Evolutionary conservation across 495 filamentous ascomycete genomes (phyloP), one percentile per base, ranked within the genome.

Genomic region (Chaetomidium leptoderma): DNA sequence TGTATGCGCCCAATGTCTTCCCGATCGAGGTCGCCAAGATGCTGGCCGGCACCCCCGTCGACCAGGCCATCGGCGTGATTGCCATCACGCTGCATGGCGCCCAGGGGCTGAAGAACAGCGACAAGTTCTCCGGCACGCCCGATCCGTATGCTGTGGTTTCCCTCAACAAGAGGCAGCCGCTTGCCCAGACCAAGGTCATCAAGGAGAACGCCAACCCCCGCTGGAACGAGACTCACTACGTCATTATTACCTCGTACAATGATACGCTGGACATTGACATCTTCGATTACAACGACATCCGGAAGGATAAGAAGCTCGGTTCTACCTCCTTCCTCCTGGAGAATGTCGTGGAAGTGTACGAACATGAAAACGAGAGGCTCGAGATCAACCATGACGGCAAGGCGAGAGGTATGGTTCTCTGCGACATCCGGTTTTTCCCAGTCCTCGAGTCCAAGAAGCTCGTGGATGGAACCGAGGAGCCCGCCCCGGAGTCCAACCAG

Each of bases 21-120:
- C 95, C 93, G 19, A 90, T 99, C 61, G 95, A 99, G 66, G 89
- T 99, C 53, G 93, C 93, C 53, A 97, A 99, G 78, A 91, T 99
- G 89, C 81, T 99, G 53, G 88, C 92, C n/a, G 93, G 93, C 57
- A 90, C 87, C 49, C 83, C 95, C 0, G 86, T 97, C 46, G 95
- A 99, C 71, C 89, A 93, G 72, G 92, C 93, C 16, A 95, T 99
- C 66, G 93, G 93, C 67, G 91, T 97, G 23, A 69, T 97, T 47
- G 91, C 91, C 16, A 78, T 99, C 57, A 97, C 91, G 19, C 78
- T 99, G 44, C 89, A 97, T 68, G 88, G 89, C 19, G 93, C 91
- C 17, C 83, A 88, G 53, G 91, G 92, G 35, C 82, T 99, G 62
- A 96, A 93, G 80, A 97, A 97, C 63, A 80, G 89, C 0, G 95